Percentiles rank a stretch among this genome's conserved stretches.
Conservation (phyloP, 2,329 filamentous ascomycete species). For the Colletotrichum sp. region DNA sequence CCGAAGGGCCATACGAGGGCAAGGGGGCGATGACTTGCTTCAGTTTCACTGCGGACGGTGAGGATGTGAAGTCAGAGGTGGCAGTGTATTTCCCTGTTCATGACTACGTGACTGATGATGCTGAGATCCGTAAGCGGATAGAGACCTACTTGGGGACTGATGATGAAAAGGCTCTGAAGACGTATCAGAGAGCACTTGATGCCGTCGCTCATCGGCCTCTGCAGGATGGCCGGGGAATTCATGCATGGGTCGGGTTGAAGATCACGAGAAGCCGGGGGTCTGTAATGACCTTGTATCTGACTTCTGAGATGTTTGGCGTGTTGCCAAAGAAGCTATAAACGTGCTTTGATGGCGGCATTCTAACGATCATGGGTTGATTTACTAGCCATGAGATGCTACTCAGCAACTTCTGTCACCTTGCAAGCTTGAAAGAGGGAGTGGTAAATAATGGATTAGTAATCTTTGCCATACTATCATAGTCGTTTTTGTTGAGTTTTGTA, state of each 20-base stretch:
- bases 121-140: not conserved
- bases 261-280: not conserved
- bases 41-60: not conserved
- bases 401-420: not conserved
- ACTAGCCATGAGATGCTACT: rapidly evolving
- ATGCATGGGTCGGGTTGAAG: not conserved
- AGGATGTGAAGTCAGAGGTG: not conserved
- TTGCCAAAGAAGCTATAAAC: not conserved
- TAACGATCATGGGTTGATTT: not conserved
- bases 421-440: not conserved
- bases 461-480: no score
- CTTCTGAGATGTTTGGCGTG: not conserved
- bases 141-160: not conserved
- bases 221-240: not conserved
- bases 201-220: not conserved
- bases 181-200: not conserved
- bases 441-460: not conserved
- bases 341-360: not conserved
- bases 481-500: no score
- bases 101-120: not conserved
- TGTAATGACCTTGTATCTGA: not conserved
- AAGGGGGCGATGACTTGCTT: not conserved
- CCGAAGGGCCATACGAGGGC: not conserved
- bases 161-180: not conserved
- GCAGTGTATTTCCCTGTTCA: not conserved